Evolutionary conservation across 2,329 filamentous ascomycete genomes (phyloP).

Genomic region (Ciborinia camelliae): DNA sequence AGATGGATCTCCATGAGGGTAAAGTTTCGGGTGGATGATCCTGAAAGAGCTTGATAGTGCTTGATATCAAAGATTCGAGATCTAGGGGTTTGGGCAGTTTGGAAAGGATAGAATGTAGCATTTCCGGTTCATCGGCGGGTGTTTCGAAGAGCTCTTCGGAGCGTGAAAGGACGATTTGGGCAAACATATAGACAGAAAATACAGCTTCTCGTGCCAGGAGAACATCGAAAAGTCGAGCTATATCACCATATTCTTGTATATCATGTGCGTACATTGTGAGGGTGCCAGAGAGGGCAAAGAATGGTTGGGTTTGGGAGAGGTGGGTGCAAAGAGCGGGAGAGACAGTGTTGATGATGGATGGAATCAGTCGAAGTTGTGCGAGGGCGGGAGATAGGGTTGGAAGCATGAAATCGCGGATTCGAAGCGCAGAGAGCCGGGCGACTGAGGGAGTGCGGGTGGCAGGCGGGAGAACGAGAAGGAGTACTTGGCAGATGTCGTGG

Average conservation of each 20-base stretch:
- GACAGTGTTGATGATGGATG: conserved; percentile 69
- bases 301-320: conserved; percentile 75
- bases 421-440: conserved; percentile 78
- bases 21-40: conserved; percentile 69
- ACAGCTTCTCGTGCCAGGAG: conserved; percentile 83
- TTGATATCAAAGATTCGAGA: conserved; percentile 70
- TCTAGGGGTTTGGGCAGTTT: conserved; percentile 81
- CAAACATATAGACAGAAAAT: conserved; percentile 87
- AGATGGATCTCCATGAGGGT: conserved; percentile 68
- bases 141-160: conserved; percentile 82
- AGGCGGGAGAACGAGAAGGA: conserved; percentile 77
- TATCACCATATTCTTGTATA: conserved; percentile 83
- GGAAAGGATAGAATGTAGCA: conserved; percentile 83
- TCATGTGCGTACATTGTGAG: conserved; percentile 97
- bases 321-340: conserved; percentile 72
- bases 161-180: conserved; percentile 77
- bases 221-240: conserved; percentile 88
- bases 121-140: conserved; percentile 80
- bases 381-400: conserved; percentile 78
- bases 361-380: conserved; percentile 81
- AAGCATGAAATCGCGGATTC: conserved; percentile 97
- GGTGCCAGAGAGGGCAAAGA: conserved; percentile 89
- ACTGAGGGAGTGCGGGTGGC: conserved; percentile 60
- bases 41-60: conserved; percentile 61
- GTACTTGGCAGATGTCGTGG: conserved; percentile 95